Conservation (phyloP, 202 grass and related monocot species). For the Schoenoplectus triqueter region DNA sequence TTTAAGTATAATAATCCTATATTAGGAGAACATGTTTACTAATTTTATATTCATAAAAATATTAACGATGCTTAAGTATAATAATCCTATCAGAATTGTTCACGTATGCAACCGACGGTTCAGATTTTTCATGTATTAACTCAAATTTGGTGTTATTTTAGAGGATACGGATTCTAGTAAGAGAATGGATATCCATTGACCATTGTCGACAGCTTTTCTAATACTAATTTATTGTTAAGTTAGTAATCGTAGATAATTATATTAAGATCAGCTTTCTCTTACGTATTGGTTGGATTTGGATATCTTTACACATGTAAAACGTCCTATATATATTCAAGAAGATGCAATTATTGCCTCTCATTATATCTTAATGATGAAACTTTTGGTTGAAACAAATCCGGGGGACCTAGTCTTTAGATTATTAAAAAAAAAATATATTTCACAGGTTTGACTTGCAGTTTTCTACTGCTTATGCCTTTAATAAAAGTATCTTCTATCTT, state of each 20-base stretch:
- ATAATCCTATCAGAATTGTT: too few relatives aligned
- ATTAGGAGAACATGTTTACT: too few relatives aligned
- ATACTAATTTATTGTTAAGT: conserved; percentile 18
- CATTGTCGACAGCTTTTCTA: neutral
- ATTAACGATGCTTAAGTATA: too few relatives aligned
- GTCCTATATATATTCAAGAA: neutral
- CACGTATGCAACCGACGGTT: too few relatives aligned
- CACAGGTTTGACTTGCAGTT: conserved; percentile 28
- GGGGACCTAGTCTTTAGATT: conserved; percentile 31
- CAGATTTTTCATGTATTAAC: too few relatives aligned
- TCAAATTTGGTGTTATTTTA: too few relatives aligned
- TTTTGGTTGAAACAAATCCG: conserved; percentile 34
- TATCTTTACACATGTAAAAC: conserved; percentile 21
- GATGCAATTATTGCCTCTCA: conserved; percentile 23
- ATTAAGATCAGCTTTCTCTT: neutral
- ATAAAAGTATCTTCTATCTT: conserved; percentile 13
- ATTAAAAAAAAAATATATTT: too few relatives aligned
- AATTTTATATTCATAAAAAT: too few relatives aligned
- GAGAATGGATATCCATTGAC: neutral
- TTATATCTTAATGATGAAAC: conserved; percentile 40
- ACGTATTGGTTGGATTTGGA: neutral
- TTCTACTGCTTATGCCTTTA: conserved; percentile 16
- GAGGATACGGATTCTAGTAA: neutral
- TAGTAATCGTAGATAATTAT: neutral
- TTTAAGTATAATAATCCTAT: too few relatives aligned